These are phyloP conservation scores for Aspergillus ustus DNA, from an alignment of 2,329 filamentous ascomycete species.

Conservation along the genomic window DNA sequence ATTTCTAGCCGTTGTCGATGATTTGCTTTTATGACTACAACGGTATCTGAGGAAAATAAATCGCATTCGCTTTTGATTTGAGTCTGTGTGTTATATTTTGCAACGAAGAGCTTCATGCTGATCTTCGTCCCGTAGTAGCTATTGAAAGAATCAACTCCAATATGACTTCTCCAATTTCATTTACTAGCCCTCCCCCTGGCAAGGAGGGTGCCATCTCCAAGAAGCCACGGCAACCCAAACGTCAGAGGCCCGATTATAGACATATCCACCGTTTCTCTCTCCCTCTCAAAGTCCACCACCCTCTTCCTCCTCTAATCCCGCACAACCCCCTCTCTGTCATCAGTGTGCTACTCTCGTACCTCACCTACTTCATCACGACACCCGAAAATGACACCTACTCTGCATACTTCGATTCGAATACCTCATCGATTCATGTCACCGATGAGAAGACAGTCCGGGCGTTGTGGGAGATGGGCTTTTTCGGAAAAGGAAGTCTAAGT, in stretches of 20 bases:
- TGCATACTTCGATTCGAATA: conserved; percentile 80
- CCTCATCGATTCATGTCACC: conserved; percentile 81
- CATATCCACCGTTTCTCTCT: conserved; percentile 81
- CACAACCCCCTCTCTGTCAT: conserved; percentile 89
- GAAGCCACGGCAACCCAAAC: conserved; percentile 34
- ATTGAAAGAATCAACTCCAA: conserved; percentile 27
- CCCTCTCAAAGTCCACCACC: conserved; percentile 81
- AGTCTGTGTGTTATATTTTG: conserved; percentile 7
- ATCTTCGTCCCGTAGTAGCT: conserved; percentile 31
- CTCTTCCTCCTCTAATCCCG: conserved; percentile 85
- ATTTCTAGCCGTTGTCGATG: conserved; percentile 58
- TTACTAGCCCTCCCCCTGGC: conserved; percentile 23
- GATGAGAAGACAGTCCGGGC: conserved; percentile 76
- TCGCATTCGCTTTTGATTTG: conserved; percentile 20
- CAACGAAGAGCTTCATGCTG: conserved; percentile 29
- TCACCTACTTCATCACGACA: conserved; percentile 71
- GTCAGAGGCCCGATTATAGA: conserved; percentile 61
- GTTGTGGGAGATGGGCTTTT: conserved; percentile 96
- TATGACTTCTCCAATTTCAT: conserved; percentile 34
- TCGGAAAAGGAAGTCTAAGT: conserved; percentile 90
- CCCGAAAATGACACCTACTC: conserved; percentile 66
- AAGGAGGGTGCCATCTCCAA: conserved; percentile 17
- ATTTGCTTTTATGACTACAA: conserved; percentile 77
- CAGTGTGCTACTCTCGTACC: conserved; percentile 76
- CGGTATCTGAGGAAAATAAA: conserved; percentile 81